These are phyloP conservation scores for Sporisorium exsertum DNA, from an alignment of 1,284 basidiomycete genomes.

Conservation along the genomic window DNA sequence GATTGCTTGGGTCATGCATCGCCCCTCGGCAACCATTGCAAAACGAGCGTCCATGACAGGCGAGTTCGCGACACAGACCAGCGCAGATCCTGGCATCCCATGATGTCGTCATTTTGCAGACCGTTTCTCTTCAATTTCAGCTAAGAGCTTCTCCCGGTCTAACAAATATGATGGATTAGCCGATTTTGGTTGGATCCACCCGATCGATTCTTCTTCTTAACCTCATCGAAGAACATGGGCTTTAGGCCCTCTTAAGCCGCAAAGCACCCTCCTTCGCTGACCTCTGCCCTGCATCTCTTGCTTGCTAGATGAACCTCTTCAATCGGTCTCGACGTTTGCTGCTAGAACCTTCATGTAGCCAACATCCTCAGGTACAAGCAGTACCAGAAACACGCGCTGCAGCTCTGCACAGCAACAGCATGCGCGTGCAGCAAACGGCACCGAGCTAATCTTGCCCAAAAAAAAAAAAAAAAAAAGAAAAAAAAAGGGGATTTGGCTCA, in stretches of 20 bases:
- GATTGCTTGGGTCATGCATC: neutral
- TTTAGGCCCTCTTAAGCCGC: neutral
- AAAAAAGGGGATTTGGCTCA: neutral
- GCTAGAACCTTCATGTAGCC: too few relatives aligned
- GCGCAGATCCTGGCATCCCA: neutral
- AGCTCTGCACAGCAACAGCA: neutral
- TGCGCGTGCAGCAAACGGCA: neutral
- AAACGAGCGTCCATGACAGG: neutral
- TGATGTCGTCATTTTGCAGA: slow-evolving; percentile 9
- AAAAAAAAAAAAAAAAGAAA: neutral
- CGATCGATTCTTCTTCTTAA: neutral
- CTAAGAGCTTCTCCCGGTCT: neutral
- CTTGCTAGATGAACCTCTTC: too few relatives aligned
- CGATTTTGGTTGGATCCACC: neutral
- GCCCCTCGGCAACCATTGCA: neutral
- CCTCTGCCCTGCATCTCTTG: neutral
- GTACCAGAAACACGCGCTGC: too few relatives aligned
- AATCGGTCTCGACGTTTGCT: too few relatives aligned
- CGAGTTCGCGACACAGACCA: neutral
- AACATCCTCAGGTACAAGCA: too few relatives aligned
- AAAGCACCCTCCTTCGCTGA: neutral
- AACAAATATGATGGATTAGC: neutral
- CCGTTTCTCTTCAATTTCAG: neutral
- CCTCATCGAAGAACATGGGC: neutral
- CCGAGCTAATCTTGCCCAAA: neutral